Evolutionary conservation across 73 alveolate genomes (phyloP).

Genomic region (Blepharisma stoltei): DNA sequence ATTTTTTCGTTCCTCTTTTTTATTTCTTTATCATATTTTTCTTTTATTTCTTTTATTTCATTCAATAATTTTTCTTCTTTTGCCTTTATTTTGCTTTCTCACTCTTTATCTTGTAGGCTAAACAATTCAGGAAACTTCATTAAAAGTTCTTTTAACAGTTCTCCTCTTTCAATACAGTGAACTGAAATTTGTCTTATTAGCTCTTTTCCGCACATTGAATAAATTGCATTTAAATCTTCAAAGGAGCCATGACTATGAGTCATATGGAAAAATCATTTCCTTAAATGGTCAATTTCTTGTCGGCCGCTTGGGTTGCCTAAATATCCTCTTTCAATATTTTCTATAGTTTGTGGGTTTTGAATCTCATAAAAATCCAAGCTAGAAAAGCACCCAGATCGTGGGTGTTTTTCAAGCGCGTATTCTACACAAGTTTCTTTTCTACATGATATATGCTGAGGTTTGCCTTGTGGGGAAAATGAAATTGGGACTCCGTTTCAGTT

Average conservation of each 20-base stretch:
- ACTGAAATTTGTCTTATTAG: conserved; percentile 12
- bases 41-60: background rate
- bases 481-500: background rate
- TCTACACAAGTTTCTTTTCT: conserved; percentile 14
- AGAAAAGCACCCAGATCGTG: background rate
- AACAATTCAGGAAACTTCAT: background rate
- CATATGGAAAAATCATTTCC: conserved; percentile 3
- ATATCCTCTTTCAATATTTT: background rate
- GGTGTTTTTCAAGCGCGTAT: background rate
- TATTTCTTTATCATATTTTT: conserved; percentile 9
- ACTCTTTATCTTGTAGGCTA: background rate
- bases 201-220: conserved; percentile 21
- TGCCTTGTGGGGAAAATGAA: background rate
- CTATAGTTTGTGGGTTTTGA: no score
- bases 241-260: background rate
- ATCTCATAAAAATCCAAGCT: no score
- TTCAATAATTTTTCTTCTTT: background rate
- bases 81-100: background rate
- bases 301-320: conserved; percentile 11
- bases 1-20: background rate
- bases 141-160: background rate
- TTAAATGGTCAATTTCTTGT: conserved; percentile 17
- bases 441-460: background rate
- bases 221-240: background rate
- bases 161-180: background rate